phyloP scores from a whole-genome alignment of 1,284 basidiomycete genomes.

The Thelephora terrestris region DNA sequence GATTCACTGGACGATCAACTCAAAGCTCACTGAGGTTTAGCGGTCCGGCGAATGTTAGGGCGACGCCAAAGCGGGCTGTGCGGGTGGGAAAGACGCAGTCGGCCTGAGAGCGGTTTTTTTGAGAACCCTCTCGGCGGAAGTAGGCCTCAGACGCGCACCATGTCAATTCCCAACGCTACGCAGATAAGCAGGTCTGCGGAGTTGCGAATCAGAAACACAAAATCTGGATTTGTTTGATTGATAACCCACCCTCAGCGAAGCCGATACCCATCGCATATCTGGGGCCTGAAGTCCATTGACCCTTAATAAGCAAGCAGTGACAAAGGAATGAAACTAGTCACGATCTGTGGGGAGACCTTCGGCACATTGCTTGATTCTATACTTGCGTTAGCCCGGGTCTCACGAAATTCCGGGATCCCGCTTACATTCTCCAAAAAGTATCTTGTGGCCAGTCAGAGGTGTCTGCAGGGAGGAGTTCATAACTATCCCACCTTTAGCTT shows the following conservation, averaged over 20 bases:
- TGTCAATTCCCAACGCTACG: constrained; percentile 80
- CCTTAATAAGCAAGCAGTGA: constrained; percentile 2
- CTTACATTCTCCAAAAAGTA: constrained; percentile 77
- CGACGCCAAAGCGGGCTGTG: constrained; percentile 81
- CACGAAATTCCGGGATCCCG: not conserved
- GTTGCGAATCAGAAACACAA: constrained; percentile 1
- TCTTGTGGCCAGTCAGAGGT: constrained; percentile 30
- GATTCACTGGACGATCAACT: not conserved
- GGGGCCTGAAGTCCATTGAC: constrained; percentile 39
- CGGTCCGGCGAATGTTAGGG: constrained; percentile 68
- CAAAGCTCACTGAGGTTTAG: constrained; percentile 58
- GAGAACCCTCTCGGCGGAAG: not conserved
- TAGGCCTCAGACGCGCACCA: constrained; percentile 37
- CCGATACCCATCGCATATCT: constrained; percentile 85
- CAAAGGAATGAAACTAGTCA: constrained; percentile 27
- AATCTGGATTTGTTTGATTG: too few species aligned
- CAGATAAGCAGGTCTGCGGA: constrained; percentile 70
- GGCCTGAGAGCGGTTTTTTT: constrained; percentile 35
- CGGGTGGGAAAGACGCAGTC: constrained; percentile 86
- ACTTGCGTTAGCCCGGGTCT: constrained; percentile 10
- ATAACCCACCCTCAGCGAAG: constrained; percentile 71
- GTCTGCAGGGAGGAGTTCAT: not conserved
- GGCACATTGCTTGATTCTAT: constrained; percentile 72
- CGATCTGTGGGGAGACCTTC: constrained; percentile 63
- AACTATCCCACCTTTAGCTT: constrained; percentile 64